Evolutionary conservation across 768 basidiomycete genomes (phyloP).

Genomic region (Mycena amicta): DNA sequence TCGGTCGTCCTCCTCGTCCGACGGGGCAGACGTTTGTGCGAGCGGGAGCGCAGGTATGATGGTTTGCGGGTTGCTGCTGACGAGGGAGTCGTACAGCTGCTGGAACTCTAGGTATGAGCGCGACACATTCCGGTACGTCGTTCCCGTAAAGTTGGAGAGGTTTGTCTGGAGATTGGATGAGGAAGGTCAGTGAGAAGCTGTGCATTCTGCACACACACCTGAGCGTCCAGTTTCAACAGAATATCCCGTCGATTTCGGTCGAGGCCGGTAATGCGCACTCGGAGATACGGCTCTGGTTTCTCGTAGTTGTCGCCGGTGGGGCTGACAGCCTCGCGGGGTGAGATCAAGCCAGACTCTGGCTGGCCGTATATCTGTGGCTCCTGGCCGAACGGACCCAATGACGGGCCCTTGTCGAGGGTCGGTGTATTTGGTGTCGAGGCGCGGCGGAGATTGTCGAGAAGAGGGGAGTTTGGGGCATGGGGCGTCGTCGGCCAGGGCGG

Average conservation of each 20-base stretch:
- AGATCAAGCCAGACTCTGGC: constrained; percentile 81
- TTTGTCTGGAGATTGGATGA: constrained; percentile 68
- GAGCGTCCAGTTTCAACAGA: constrained; percentile 91
- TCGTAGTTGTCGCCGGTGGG: constrained; percentile 75
- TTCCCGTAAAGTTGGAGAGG: constrained; percentile 86
- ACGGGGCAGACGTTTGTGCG: constrained; percentile 94
- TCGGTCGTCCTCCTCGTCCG: constrained; percentile 97
- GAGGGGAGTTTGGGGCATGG: constrained; percentile 67
- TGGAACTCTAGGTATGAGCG: constrained; percentile 95
- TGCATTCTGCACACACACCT: constrained; percentile 55
- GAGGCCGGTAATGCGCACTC: constrained; percentile 86
- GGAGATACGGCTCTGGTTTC: constrained; percentile 80
- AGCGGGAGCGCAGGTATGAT: constrained; percentile 95
- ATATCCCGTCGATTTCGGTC: constrained; percentile 96
- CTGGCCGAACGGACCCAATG: constrained; percentile 68
- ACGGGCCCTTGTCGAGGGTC: constrained; percentile 53
- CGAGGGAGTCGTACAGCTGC: constrained; percentile 87
- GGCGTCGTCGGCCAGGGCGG: constrained; percentile 85
- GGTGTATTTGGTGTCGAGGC: constrained; percentile 55
- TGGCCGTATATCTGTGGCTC: constrained; percentile 88
- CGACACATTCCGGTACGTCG: constrained; percentile 90
- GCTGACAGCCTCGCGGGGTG: constrained; percentile 64
- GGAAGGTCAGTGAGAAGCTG: neutral
- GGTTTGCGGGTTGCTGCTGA: constrained; percentile 91
- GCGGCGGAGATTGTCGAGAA: constrained; percentile 65